Evolutionary conservation across 2,329 filamentous ascomycete genomes (phyloP).

Genomic region (Nakataea oryzae): DNA sequence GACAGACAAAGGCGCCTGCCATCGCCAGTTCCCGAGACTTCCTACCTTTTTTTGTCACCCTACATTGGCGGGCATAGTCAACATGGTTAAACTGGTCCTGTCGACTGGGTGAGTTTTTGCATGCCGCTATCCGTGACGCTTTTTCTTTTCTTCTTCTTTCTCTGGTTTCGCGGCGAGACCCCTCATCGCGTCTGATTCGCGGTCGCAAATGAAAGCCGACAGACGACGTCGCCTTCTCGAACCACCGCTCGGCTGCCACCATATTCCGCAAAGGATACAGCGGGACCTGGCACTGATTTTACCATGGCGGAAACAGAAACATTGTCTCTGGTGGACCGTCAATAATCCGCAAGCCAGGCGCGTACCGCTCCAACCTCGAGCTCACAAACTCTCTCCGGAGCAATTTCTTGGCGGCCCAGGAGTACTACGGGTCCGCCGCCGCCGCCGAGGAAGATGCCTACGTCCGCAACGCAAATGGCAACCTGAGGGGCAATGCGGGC

Average conservation of each 20-base stretch:
- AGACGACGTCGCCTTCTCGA: neutral
- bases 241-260: no score
- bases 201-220: neutral
- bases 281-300: neutral
- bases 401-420: constrained; percentile 68
- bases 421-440: constrained; percentile 36
- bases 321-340: constrained; percentile 77
- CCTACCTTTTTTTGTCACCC: neutral
- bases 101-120: constrained; percentile 64
- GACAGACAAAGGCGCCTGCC: neutral
- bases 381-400: constrained; percentile 78
- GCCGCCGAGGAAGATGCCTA: constrained; percentile 16
- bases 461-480: constrained; percentile 16
- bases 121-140: neutral
- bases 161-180: neutral
- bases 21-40: neutral
- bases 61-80: neutral
- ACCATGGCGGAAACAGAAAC: constrained; percentile 39
- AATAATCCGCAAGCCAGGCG: constrained; percentile 68
- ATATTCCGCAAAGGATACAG: neutral
- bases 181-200: no score
- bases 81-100: constrained; percentile 68
- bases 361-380: constrained; percentile 84
- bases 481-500: constrained; percentile 13
- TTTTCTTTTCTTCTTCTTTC: neutral